A percentile compares a stretch with the other conserved stretches of the same genome.
phyloP scores from a whole-genome alignment of 1,139 yeast genomes.

The Lodderomyces beijingensis region DNA sequence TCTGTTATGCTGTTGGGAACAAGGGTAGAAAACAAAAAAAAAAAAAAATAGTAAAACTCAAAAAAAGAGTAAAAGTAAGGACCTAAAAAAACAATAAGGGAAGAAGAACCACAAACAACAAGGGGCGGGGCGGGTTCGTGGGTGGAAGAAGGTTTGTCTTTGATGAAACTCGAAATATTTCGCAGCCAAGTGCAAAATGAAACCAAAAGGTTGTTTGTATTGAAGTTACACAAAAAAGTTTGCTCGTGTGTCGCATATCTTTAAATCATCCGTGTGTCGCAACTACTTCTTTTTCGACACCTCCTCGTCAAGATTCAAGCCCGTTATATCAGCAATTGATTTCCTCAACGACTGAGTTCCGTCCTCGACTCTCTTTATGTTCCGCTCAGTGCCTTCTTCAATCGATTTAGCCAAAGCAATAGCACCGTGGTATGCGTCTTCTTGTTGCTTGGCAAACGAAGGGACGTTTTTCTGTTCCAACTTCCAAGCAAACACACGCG shows the following conservation, averaged over 20 bases:
- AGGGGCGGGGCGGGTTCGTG: too few relatives aligned
- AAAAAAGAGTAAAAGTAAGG: background rate
- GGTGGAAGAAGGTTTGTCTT: too few relatives aligned
- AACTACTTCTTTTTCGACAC: constrained; percentile 50
- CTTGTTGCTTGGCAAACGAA: constrained; percentile 62
- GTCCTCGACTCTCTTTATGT: constrained; percentile 36
- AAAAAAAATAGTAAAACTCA: background rate
- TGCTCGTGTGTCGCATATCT: too few relatives aligned
- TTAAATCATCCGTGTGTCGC: too few relatives aligned
- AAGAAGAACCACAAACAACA: background rate
- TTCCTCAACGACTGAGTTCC: constrained; percentile 43
- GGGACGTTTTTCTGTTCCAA: constrained; percentile 67
- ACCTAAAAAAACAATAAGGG: too few relatives aligned
- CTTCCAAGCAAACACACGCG: constrained; percentile 57
- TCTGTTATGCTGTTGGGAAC: too few relatives aligned
- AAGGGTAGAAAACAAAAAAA: too few relatives aligned
- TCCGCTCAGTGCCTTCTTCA: constrained; percentile 30
- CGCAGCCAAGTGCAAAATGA: too few relatives aligned
- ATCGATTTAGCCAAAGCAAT: constrained; percentile 44
- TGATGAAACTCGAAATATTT: too few relatives aligned
- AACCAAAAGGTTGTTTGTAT: too few relatives aligned
- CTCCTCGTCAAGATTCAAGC: constrained; percentile 62
- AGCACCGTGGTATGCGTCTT: constrained; percentile 40
- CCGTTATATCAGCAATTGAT: constrained; percentile 57
- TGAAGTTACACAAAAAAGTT: too few relatives aligned